Evolutionary conservation across 345 rosid species (phyloP), one percentile per base, ranked within the genome.

Genomic region (Cardamine resedifolia): DNA sequence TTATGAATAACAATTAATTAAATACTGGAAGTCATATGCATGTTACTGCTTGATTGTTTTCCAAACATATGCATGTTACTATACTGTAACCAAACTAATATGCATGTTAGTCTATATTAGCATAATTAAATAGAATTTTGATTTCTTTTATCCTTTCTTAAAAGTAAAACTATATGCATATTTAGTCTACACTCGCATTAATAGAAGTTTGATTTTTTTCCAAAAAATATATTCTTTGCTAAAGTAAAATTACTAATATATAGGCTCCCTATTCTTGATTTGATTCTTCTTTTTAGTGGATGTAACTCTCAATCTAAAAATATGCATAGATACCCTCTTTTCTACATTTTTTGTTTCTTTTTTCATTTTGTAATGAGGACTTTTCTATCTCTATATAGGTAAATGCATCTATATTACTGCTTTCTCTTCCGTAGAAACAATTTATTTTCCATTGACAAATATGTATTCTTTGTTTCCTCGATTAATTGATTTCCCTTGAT

Each of bases 41-140:
- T 68, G 74, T 75, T 75, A 68, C 69, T 75, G 50, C 58, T 61
- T 68, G 64, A 23, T 68, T 44, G n/a, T 24, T 30, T 30, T 59
- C 39, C 47, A 38, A n/a, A 39, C 48, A 58, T 24, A 58, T 66
- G 78, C 56, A 74, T 74, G 68, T 58, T 66, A 28, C 56, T 50
- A n/a, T n/a, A 59, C 47, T 59, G 68, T 67, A 74, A 56, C 48
- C 47, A 33, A 70, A 71, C 62, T 23, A 58, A 60, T 30, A 21
- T 68, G 50, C 69, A 68, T 48, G 55, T 26, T 43, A 50, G 50
- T 30, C 63, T 52, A 68, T 34, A 60, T 33, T 68, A 50, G 49
- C 66, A 31, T 20, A n/a, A n/a, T n/a, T n/a, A 16, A 45, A 21
- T 58, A 34, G 2, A 36, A 58, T 10, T 73, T 36, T 14, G 23